Conservation (phyloP, 192 early-diverging fungal species). For the Ambispora gerdemannii region DNA sequence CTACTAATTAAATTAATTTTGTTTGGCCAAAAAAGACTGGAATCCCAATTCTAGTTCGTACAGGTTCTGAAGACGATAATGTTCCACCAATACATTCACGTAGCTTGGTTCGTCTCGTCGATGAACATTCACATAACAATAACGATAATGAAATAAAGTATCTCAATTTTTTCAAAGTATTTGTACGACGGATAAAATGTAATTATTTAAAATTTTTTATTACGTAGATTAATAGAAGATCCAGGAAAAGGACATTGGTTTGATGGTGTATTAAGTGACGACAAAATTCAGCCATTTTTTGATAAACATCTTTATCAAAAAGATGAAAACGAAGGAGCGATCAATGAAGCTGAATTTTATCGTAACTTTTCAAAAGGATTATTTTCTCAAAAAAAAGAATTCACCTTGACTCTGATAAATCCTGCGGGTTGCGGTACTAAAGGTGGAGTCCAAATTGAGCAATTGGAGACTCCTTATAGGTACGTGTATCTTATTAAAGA, state of each 20-base stretch:
- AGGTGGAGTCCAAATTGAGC: slow-evolving; percentile 64
- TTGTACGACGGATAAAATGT: neutral
- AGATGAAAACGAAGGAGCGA: neutral
- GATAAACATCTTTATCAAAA: slow-evolving; percentile 33
- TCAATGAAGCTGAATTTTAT: too few species aligned
- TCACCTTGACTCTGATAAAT: slow-evolving; percentile 60
- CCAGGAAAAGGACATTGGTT: slow-evolving; percentile 68
- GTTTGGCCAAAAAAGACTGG: slow-evolving; percentile 45
- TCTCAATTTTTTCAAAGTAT: slow-evolving; percentile 46
- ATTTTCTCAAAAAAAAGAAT: slow-evolving; percentile 34
- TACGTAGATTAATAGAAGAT: slow-evolving; percentile 57
- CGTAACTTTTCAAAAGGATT: too few species aligned
- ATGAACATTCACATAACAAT: slow-evolving; percentile 61
- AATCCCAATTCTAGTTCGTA: slow-evolving; percentile 59
- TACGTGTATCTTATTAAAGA: too few species aligned
- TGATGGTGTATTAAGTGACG: slow-evolving; percentile 52
- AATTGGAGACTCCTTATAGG: slow-evolving; percentile 64
- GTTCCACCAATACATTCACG: slow-evolving; percentile 70
- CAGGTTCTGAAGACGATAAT: slow-evolving; percentile 66
- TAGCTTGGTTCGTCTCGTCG: slow-evolving; percentile 58
- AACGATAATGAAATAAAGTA: too few species aligned
- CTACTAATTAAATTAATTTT: neutral
- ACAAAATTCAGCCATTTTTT: slow-evolving; percentile 49
- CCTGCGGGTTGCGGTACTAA: slow-evolving; percentile 65
- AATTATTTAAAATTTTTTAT: slow-evolving; percentile 3